phyloP scores from a whole-genome alignment of 192 early-diverging fungal species.

The Dissophora ornata region DNA sequence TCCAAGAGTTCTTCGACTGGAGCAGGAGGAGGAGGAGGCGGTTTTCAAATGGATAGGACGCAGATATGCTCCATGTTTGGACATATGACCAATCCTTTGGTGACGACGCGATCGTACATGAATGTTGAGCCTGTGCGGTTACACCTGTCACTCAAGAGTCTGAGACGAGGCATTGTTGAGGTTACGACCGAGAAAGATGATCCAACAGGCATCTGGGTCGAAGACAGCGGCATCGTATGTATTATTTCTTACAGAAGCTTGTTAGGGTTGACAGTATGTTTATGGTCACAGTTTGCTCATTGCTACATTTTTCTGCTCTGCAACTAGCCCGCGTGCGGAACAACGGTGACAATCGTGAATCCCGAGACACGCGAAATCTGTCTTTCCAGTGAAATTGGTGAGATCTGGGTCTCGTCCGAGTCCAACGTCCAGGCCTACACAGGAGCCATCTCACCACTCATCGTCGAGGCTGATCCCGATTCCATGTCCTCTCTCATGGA shows the following conservation, averaged over 20 bases:
- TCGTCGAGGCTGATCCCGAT: conserved; percentile 19
- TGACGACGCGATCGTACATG: conserved; percentile 83
- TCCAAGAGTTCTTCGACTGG: not conserved
- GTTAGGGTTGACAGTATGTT: too few species aligned
- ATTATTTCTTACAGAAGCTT: not conserved
- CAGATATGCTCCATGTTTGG: conserved; percentile 66
- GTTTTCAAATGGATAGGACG: not conserved
- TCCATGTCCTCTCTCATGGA: conserved; percentile 8
- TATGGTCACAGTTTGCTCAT: not conserved
- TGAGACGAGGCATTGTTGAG: conserved; percentile 72
- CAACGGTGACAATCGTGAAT: conserved; percentile 86
- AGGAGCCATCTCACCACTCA: conserved; percentile 18
- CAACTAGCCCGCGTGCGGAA: conserved; percentile 49
- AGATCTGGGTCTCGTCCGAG: conserved; percentile 85
- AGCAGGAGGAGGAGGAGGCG: too few species aligned
- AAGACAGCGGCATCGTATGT: conserved; percentile 74
- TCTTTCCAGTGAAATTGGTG: conserved; percentile 75
- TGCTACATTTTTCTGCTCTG: not conserved
- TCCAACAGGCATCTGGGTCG: conserved; percentile 62
- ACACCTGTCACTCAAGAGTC: conserved; percentile 67
- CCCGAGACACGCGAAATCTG: conserved; percentile 74
- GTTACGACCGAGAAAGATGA: conserved; percentile 59
- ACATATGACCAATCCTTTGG: conserved; percentile 75
- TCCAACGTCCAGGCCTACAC: conserved; percentile 59
- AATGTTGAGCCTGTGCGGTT: conserved; percentile 75